A percentile compares a stretch with the other conserved stretches of the same genome.
Conservation (phyloP, 768 basidiomycete species). For the Naganishia vaughanmartiniae region DNA sequence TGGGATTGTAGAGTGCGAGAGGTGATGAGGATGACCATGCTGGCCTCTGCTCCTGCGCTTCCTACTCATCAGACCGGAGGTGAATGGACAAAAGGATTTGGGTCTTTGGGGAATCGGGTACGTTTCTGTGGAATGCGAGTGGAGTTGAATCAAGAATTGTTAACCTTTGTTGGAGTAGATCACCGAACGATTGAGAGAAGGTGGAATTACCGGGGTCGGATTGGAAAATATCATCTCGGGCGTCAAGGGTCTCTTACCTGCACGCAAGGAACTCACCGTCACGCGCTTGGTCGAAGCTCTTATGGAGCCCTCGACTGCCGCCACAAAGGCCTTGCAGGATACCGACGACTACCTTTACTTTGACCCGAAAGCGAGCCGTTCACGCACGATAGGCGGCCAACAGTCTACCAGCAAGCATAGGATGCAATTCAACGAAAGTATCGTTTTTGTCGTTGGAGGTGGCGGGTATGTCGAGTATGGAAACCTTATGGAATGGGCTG, state of each 20-base stretch:
- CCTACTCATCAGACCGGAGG: slow-evolving; percentile 64
- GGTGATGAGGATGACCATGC: slow-evolving; percentile 84
- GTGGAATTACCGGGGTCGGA: slow-evolving; percentile 61
- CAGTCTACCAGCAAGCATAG: slow-evolving; percentile 55
- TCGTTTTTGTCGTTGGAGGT: slow-evolving; percentile 93
- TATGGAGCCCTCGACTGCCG: slow-evolving; percentile 93
- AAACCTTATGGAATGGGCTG: slow-evolving; percentile 90
- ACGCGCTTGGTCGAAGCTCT: slow-evolving; percentile 91
- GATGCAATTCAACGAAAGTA: slow-evolving; percentile 71
- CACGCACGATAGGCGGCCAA: slow-evolving; percentile 56
- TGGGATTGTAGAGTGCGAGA: slow-evolving; percentile 64
- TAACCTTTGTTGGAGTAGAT: slow-evolving; percentile 59
- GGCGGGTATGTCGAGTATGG: slow-evolving; percentile 97
- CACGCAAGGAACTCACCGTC: slow-evolving; percentile 81
- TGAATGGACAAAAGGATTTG: slow-evolving; percentile 91
- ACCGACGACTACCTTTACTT: slow-evolving; percentile 94
- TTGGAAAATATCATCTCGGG: slow-evolving; percentile 94
- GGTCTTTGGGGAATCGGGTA: slow-evolving; percentile 83
- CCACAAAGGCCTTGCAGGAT: slow-evolving; percentile 89
- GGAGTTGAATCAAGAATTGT: neutral
- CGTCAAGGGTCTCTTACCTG: slow-evolving; percentile 95
- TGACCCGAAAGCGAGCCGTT: slow-evolving; percentile 77
- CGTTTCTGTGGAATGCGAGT: slow-evolving; percentile 40
- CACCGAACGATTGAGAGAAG: slow-evolving; percentile 87
- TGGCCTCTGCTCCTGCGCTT: slow-evolving; percentile 60